phyloP scores from a whole-genome alignment of 179 eudicot genomes.

The Patellifolia procumbens region DNA sequence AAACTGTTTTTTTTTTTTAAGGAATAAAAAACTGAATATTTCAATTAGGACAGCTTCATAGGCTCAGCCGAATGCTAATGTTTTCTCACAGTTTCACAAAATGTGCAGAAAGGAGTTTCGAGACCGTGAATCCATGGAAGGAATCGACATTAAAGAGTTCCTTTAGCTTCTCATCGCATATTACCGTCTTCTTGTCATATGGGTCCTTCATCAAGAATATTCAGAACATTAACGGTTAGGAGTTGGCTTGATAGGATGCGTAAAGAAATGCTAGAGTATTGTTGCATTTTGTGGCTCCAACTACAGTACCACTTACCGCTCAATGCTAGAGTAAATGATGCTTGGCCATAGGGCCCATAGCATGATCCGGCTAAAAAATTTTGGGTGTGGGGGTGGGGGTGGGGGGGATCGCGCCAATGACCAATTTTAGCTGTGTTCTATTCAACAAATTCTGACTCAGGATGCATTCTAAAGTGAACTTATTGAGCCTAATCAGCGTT shows the following conservation, averaged over 20 bases:
- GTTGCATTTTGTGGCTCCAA: background rate
- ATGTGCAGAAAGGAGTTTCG: constrained; percentile 65
- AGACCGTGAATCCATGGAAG: constrained; percentile 69
- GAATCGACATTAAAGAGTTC: constrained; percentile 81
- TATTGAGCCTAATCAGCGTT: no score
- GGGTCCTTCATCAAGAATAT: constrained; percentile 68
- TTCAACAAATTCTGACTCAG: no score
- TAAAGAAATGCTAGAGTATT: background rate
- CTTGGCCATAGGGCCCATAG: background rate
- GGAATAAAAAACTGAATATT: background rate
- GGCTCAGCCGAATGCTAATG: background rate
- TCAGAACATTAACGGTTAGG: constrained; percentile 3
- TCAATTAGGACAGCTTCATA: background rate
- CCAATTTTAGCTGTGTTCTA: no score
- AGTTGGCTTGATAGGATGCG: background rate
- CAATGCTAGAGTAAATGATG: background rate
- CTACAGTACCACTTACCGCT: background rate
- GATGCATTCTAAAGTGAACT: no score
- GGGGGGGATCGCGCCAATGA: no score
- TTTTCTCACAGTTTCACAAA: constrained; percentile 44
- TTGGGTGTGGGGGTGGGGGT: no score
- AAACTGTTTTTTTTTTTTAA: no score
- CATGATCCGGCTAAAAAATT: background rate
- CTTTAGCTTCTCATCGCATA: constrained; percentile 93
- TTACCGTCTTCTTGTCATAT: constrained; percentile 62